Evolutionary conservation across 306 rosid species (phyloP), one percentile per base, ranked within the genome.

Genomic region (Quercus parvula): DNA sequence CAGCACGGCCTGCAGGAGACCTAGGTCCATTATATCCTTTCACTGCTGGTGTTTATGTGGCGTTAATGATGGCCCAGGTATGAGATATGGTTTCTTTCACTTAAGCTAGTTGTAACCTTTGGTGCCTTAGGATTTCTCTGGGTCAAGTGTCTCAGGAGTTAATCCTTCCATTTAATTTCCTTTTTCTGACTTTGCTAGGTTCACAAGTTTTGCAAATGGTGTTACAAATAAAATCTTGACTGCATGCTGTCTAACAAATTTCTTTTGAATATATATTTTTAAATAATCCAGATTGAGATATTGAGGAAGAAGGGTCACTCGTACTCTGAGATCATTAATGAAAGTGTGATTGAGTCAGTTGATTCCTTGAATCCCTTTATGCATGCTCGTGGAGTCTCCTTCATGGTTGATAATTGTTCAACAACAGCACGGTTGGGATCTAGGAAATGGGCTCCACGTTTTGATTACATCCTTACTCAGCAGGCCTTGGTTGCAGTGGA

Each of bases 11-110:
- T 11, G 93, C 88, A 4, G 96, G 98, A 78, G 99, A 96, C 80
- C 91, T 96, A 3, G 98, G 99, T 33, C 98, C 99, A 6, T 61
- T 93, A n/a, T 56, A 89, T 82, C 97, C 99, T 17, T 96, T 96
- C 84, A 96, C 99, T 27, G 97, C 99, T 64, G 99, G 99, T 89
- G 99, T 96, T 67, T 95, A 77, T 71, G 97, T 95, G 85, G 98
- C 99, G n/a, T 64, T 96, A 76, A 96, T 96, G 99, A 96, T 95
- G 99, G 98, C 99, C 3, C 99, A 95, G 98, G 99, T 95, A 81
- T 33, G 75, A n/a, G 54, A 61, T 9, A 17, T 35, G 73, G 4
- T 69, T 69, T 69, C 28, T 18, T 13, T 33, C 22, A 41, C 33
- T 28, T 44, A 54, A 30, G 2, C 52, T 68, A 20, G 13, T 69